Base-by-base conservation (phyloP, 441 rosid genomes). In the Raphanus hybrid region DNA sequence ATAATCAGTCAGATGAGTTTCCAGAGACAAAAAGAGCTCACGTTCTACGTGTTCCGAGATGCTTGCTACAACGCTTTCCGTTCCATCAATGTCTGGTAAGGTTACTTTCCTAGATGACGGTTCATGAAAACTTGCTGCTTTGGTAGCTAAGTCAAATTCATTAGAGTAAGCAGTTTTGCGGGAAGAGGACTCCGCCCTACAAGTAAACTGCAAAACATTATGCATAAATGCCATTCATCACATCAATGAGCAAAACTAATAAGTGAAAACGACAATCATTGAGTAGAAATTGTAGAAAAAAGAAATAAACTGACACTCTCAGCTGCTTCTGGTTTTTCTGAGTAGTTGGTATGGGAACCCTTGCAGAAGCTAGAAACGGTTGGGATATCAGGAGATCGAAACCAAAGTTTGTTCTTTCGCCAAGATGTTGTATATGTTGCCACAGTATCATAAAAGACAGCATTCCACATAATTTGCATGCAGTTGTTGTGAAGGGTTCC, bases 381-480 rank as follows among this genome's bases (percentile, higher is more conserved):
- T 75, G 77, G 61, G 54, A 48, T 61, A 68, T 71, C 70, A 11
- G 92, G 82, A 80, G 66, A 83, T 65, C 73, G 83, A 81, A 71
- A 87, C 97, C 99, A 96, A 62, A 88, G 82, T 82, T 84, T 92
- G 60, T 80, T 78, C 78, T 82, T 88, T 77, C 97, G 85, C 99
- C 99, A 96, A 69, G 84, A 76, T 77, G 84, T 77, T 57, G 82
- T 68, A 84, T 79, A 87, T 48, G 88, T 85, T 35, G 80, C 87
- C 72, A 93, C 73, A 69, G 77, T 75, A 79, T 96, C 98, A 83
- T 90, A 86, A 86, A 90, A 90, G 71, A 90, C 91, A 80, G 94
- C 92, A 83, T 96, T 93, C 98, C 98, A 96, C 82, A 86, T 81
- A 73, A 90, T 92, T 87, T 88, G 92, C 94, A 89, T 89, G 88